These are phyloP conservation scores for Fusarium longipes DNA, from an alignment of 2,329 filamentous ascomycete species.

Conservation along the genomic window DNA sequence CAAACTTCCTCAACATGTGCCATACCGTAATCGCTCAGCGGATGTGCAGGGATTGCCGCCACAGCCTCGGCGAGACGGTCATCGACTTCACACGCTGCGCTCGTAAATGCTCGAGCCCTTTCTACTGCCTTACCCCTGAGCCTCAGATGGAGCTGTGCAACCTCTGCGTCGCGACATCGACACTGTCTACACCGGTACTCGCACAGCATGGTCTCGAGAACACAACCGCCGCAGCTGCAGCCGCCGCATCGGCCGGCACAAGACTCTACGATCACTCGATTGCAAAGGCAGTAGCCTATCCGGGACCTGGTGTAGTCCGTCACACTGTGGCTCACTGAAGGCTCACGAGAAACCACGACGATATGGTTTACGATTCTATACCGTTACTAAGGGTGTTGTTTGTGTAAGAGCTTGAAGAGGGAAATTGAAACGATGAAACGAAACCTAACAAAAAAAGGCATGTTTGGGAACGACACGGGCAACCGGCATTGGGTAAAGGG, in stretches of 20 bases:
- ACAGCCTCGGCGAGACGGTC: conserved; percentile 46
- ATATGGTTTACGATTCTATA: neutral
- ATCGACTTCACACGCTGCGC: conserved; percentile 48
- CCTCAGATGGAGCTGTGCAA: conserved; percentile 45
- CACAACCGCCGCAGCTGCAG: conserved; percentile 23
- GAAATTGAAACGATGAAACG: conserved; percentile 37
- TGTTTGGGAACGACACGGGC: conserved; percentile 28
- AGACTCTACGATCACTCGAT: conserved; percentile 38
- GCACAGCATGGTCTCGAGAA: conserved; percentile 38
- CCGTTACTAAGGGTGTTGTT: conserved; percentile 18
- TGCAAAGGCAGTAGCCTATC: conserved; percentile 29
- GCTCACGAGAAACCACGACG: neutral
- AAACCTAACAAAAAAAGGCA: conserved; percentile 19
- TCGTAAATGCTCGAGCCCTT: conserved; percentile 48
- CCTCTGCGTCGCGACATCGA: conserved; percentile 38
- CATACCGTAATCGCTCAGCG: conserved; percentile 48
- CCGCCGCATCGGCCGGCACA: conserved; percentile 19
- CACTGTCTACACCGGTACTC: conserved; percentile 44
- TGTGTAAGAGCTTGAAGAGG: conserved; percentile 25
- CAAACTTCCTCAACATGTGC: conserved; percentile 42
- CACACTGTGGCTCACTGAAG: conserved; percentile 29
- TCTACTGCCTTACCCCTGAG: conserved; percentile 47
- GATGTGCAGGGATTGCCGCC: conserved; percentile 45
- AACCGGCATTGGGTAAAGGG: conserved; percentile 22
- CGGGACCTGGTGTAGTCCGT: conserved; percentile 21